Conservation (phyloP, 257 asterid species). For the Echites panduratus region DNA sequence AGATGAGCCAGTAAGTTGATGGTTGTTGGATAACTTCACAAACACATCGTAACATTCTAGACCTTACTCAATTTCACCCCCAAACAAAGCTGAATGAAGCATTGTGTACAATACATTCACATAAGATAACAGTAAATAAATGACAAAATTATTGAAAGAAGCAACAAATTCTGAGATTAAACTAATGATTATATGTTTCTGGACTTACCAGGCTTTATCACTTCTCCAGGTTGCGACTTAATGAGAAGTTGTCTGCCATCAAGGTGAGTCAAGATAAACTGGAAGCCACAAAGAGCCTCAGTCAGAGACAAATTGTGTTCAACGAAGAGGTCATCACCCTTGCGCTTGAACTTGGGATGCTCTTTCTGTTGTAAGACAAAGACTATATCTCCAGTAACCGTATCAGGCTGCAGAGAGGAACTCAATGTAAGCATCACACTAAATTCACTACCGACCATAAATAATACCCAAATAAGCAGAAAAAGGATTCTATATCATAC, state of each 20-base stretch:
- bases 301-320: conserved; percentile 73
- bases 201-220: conserved; percentile 69
- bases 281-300: conserved; percentile 97
- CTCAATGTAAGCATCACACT: not conserved
- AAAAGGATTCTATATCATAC: conserved; percentile 24
- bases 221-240: conserved; percentile 88
- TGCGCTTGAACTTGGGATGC: conserved; percentile 81
- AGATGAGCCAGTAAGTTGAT: not conserved
- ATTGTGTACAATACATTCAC: not conserved
- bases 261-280: conserved; percentile 68
- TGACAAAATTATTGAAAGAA: not conserved
- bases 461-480: not conserved
- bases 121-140: not conserved
- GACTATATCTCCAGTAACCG: conserved; percentile 83
- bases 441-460: not conserved
- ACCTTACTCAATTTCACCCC: not conserved
- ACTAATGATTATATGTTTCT: not conserved
- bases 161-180: not conserved
- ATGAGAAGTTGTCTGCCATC: conserved; percentile 84
- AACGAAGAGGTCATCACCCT: conserved; percentile 81
- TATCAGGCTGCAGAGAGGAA: conserved; percentile 65
- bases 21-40: not conserved
- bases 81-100: not conserved
- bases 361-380: conserved; percentile 88
- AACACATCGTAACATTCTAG: not conserved